Base-by-base conservation (phyloP, 1,284 basidiomycete genomes). In the Ceratobasidium sp. region DNA sequence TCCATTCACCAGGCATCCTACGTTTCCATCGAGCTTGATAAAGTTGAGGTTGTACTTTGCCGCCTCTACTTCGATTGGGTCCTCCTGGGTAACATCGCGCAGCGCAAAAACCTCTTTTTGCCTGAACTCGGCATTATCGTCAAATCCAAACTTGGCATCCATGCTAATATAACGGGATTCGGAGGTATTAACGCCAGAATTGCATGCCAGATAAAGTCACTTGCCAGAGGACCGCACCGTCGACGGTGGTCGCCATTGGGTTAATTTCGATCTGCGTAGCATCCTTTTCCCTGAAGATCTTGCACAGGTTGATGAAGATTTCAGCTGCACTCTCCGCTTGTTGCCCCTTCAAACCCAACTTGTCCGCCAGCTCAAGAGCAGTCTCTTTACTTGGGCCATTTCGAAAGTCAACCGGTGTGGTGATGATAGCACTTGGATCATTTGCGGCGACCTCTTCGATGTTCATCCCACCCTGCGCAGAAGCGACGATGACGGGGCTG, bases 211-310 rank as follows among this genome's bases (percentile, higher is more conserved):
- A 46, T 1, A 25, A 49, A 23, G 18, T 8, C 30, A 81, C 86
- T 77, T 77, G 94, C 94, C 96, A 99, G 70, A 99, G 89, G 64
- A 99, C 95, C 76, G 87, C 87, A 12, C 97, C 97, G 79, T 98
- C 96, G 44, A 86, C 87, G 61, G 95, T 92, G 83, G 98, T 92
- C n/a, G 95, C 95, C 83, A 99, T 84, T 28, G 97, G 97, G 84
- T 99, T 99, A 82, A 99, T 99, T 84, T 99, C 97, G 78, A 99
- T 98, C 83, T 99, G 97, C 5, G 97, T 99, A 5, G 96, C 95
- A 81, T 99, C 97, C 85, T 96, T 98, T 76, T 98, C 96, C 83
- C 95, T 96, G 87, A 98, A 99, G 78, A 99, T 92, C 79, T 88
- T 91, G 86, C 98, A 98, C 73, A 99, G 86, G 79, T 96, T 94